Evolutionary conservation across 495 filamentous ascomycete genomes (phyloP), one percentile per base, ranked within the genome.

Genomic region (Ascobolus immersus): DNA sequence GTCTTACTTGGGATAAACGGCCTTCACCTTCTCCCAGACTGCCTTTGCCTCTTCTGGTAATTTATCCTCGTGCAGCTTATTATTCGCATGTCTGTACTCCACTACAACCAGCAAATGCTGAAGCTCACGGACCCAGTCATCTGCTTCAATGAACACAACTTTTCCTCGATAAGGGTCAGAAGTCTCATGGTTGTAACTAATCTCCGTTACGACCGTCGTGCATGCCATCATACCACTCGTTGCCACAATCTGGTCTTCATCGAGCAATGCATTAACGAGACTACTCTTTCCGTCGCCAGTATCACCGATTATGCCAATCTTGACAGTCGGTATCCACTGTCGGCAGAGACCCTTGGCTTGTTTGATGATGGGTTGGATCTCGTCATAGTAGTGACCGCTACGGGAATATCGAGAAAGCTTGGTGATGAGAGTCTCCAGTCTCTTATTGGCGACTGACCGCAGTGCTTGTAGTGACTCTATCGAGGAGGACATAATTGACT

Each of bases 171-270:
- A 77, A 30, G 46, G 55, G 18, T 49, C 39, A 1, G 38, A 39
- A 1, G 53, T 45, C 15, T 65, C 57, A 15, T 61, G 28, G n/a
- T 71, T 73, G 44, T 61, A 76, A 0, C 66, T 66, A 11, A 76
- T 61, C 40, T 75, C 71, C 0, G 62, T 74, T 0, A 66, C 61
- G 9, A 66, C 64, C 0, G 70, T 69, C 2, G 72, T 76, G 37
- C 68, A 73, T 7, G 68, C 70, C 37, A 65, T 51, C 62, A 65
- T 67, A 40, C 29, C 21, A 18, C n/a, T n/a, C n/a, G n/a, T n/a
- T n/a, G n/a, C n/a, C n/a, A n/a, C n/a, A n/a, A n/a, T n/a, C n/a
- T n/a, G n/a, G n/a, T 60, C 52, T 28, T 68, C 58, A 14, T 66
- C 60, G 11, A 63, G 45, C 11, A 68, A 44, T 1, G 60, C 61